These are phyloP conservation scores for Osmanthus fragrans DNA, from an alignment of 257 asterid species.

Conservation along the genomic window DNA sequence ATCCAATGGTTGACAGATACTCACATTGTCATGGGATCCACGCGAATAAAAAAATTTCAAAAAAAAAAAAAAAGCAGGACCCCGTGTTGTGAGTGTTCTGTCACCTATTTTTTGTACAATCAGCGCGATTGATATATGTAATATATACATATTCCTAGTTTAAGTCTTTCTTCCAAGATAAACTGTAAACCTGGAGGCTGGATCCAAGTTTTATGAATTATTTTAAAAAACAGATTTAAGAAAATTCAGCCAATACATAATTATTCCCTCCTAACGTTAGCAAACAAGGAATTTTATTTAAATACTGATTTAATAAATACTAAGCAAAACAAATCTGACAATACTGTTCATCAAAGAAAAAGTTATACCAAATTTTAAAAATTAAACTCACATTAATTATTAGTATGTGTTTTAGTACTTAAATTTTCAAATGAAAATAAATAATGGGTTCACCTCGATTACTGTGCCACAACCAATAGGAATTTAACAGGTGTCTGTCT, in stretches of 20 bases:
- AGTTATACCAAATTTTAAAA: slow-evolving; percentile 13
- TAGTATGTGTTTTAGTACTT: slow-evolving; percentile 39
- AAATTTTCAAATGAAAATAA: slow-evolving; percentile 19
- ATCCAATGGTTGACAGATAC: too few relatives aligned
- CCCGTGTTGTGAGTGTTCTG: too few relatives aligned
- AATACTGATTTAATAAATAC: slow-evolving; percentile 22
- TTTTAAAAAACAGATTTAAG: neutral
- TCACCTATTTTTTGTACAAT: too few relatives aligned
- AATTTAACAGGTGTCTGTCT: slow-evolving; percentile 32
- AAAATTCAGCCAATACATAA: neutral
- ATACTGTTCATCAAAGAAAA: slow-evolving; percentile 35
- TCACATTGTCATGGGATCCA: too few relatives aligned
- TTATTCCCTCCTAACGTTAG: slow-evolving; percentile 20
- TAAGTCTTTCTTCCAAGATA: too few relatives aligned
- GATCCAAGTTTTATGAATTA: neutral
- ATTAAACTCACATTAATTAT: slow-evolving; percentile 19
- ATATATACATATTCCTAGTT: too few relatives aligned
- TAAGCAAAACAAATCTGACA: slow-evolving; percentile 47
- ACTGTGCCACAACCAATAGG: slow-evolving; percentile 33
- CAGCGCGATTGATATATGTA: too few relatives aligned
- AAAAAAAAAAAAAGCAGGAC: too few relatives aligned
- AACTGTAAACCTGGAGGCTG: too few relatives aligned
- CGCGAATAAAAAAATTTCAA: too few relatives aligned
- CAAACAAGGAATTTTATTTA: slow-evolving; percentile 19
- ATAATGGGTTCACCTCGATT: slow-evolving; percentile 28